These are phyloP conservation scores for Venustampulla echinocandica DNA, from an alignment of 495 filamentous ascomycete species.

Conservation along the genomic window DNA sequence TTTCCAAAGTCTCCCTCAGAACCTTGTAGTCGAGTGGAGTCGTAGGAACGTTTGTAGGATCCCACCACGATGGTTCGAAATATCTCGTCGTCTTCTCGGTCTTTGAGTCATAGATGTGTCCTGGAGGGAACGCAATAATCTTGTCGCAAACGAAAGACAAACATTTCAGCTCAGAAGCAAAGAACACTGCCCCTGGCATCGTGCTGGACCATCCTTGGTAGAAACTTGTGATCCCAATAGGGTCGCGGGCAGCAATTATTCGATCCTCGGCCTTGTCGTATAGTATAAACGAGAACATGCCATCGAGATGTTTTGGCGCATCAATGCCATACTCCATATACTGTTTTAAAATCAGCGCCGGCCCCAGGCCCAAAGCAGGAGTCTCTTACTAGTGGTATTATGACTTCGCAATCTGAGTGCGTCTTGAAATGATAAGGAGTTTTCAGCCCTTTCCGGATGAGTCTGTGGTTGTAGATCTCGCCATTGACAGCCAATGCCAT, in stretches of 20 bases:
- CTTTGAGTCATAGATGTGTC: constrained; percentile 89
- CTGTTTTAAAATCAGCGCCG: constrained; percentile 39
- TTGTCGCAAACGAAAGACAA: constrained; percentile 90
- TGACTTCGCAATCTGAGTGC: constrained; percentile 94
- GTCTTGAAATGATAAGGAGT: constrained; percentile 89
- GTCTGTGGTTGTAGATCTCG: constrained; percentile 98
- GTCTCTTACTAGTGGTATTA: constrained; percentile 79
- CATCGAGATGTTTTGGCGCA: constrained; percentile 89
- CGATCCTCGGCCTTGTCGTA: constrained; percentile 91
- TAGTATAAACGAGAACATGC: constrained; percentile 98
- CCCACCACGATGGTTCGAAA: constrained; percentile 90
- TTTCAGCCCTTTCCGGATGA: constrained; percentile 78
- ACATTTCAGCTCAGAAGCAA: constrained; percentile 94
- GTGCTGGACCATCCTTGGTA: constrained; percentile 84
- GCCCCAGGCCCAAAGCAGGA: not conserved
- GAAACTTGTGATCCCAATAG: constrained; percentile 94
- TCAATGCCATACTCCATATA: constrained; percentile 89
- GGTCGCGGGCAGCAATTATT: constrained; percentile 87
- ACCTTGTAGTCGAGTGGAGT: constrained; percentile 72
- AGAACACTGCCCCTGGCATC: constrained; percentile 81
- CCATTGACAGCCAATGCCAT: constrained; percentile 95
- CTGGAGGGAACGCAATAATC: constrained; percentile 88
- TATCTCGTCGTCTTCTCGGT: constrained; percentile 75
- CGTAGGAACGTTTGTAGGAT: constrained; percentile 65
- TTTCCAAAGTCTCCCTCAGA: constrained; percentile 74